Evolutionary conservation across 2,329 filamentous ascomycete species (phyloP), one percentile per base, ranked within the genome.

Genomic region (Trichoderma citrinoviride): DNA sequence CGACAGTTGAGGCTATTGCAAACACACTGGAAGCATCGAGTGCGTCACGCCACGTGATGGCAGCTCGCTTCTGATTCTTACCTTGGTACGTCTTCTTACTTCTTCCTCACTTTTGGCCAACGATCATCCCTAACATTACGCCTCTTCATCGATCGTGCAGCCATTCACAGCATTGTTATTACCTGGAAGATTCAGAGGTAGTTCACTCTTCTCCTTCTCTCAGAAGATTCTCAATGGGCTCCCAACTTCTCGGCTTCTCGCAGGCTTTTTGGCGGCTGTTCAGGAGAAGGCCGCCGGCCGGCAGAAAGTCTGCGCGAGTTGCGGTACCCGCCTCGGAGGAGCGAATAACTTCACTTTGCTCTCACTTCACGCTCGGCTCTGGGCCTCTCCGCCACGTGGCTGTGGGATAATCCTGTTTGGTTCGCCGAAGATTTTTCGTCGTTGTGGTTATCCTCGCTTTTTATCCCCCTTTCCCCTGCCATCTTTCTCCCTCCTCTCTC

Each of bases 1-100:
- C 33, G 2, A 14, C 5, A 37, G 12, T 14, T 37, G 3, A 3
- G 12, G 12, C 5, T 14, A 10, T 14, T 52, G 49, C 21, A 21
- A 19, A 33, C 17, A 27, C 17, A 29, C n/a, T 46, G 12, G n/a
- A 5, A 40, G 27, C n/a, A 49, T 7, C 29, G n/a, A 5, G 54
- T 52, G 33, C 33, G 49, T 52, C 49, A 21, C 21, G 43, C 49
- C 58, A 62, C 60, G 60, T 62, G 60, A 62, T 62, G 27, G 8
- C 40, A 46, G 37, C 43, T 12, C 12, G 12, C 58, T 52, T 23
- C 33, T 15, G 12, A 6, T 3, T 23, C 29, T 19, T 12, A 27
- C 23, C 21, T 33, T 25, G 17, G 19, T 44, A 10, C 14, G 17
- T 19, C 17, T 46, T 27, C 46, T 62, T 49, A 62, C 60, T 37